Conservation (phyloP, 148 eudicot species). For the Fallopia convolvulus region DNA sequence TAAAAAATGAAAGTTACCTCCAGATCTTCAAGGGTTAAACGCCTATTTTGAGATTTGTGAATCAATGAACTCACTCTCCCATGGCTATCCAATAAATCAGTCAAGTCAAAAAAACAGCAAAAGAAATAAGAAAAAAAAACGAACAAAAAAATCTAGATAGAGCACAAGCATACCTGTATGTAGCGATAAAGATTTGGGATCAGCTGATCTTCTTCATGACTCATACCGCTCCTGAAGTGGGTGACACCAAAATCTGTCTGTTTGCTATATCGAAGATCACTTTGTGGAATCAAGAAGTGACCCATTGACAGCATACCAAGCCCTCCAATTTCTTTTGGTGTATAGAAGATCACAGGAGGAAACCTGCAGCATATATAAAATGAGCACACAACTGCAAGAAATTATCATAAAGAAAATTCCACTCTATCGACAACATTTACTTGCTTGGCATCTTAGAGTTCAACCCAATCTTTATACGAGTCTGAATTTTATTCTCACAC, state of each 20-base stretch:
- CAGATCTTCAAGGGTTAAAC: conserved; percentile 90
- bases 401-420: background rate
- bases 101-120: background rate
- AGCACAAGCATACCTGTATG: conserved; percentile 45
- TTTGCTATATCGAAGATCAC: conserved; percentile 95
- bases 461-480: conserved; percentile 97
- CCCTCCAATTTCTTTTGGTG: conserved; percentile 99
- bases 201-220: conserved; percentile 98
- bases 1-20: conserved; percentile 31
- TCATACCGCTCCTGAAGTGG: conserved; percentile 99
- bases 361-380: conserved; percentile 34
- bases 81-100: conserved; percentile 50
- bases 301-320: conserved; percentile 99
- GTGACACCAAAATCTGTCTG: conserved; percentile 99
- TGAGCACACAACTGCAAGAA: background rate
- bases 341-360: conserved; percentile 97
- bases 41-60: conserved; percentile 95
- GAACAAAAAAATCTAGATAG: background rate
- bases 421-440: conserved; percentile 15
- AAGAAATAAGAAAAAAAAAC: background rate
- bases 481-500: conserved; percentile 98
- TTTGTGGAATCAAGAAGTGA: conserved; percentile 96
- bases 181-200: conserved; percentile 98
- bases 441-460: conserved; percentile 99
- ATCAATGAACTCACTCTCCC: conserved; percentile 99